A percentile compares a stretch with the other conserved stretches of the same genome.
Evolutionary conservation across 2,329 filamentous ascomycete genomes (phyloP).

Genomic region (Fusarium armeniacum): DNA sequence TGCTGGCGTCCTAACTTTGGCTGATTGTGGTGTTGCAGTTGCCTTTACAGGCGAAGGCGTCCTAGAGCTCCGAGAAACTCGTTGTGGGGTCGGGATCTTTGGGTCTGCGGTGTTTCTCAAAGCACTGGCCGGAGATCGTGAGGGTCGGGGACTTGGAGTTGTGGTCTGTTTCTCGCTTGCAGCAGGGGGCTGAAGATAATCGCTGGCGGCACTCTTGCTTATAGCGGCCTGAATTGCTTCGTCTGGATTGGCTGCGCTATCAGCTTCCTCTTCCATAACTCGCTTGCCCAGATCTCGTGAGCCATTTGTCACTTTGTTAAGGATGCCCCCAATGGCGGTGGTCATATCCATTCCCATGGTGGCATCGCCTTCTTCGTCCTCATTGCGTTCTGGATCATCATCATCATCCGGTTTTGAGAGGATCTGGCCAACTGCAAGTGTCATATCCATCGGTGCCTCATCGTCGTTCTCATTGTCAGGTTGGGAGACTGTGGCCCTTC

Average conservation of each 20-base stretch:
- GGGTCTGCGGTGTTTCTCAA: constrained; percentile 62
- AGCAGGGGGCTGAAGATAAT: constrained; percentile 48
- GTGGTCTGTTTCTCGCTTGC: constrained; percentile 46
- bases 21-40: constrained; percentile 41
- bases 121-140: constrained; percentile 65
- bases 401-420: constrained; percentile 55
- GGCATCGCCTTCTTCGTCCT: constrained; percentile 50
- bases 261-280: constrained; percentile 71
- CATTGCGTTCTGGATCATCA: constrained; percentile 50
- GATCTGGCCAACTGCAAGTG: constrained; percentile 69
- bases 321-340: constrained; percentile 72
- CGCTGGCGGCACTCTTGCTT: constrained; percentile 40
- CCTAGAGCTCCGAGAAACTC: constrained; percentile 36
- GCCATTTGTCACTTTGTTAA: constrained; percentile 57
- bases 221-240: constrained; percentile 55
- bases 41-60: constrained; percentile 49
- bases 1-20: constrained; percentile 45
- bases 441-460: constrained; percentile 68
- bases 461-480: constrained; percentile 52
- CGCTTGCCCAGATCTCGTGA: constrained; percentile 62
- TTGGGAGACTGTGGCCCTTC: constrained; percentile 49
- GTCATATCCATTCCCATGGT: constrained; percentile 77
- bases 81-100: constrained; percentile 59
- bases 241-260: constrained; percentile 61
- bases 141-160: constrained; percentile 68